Base-by-base conservation (phyloP, 2,329 filamentous ascomycete genomes). In the Colletotrichum musae region DNA sequence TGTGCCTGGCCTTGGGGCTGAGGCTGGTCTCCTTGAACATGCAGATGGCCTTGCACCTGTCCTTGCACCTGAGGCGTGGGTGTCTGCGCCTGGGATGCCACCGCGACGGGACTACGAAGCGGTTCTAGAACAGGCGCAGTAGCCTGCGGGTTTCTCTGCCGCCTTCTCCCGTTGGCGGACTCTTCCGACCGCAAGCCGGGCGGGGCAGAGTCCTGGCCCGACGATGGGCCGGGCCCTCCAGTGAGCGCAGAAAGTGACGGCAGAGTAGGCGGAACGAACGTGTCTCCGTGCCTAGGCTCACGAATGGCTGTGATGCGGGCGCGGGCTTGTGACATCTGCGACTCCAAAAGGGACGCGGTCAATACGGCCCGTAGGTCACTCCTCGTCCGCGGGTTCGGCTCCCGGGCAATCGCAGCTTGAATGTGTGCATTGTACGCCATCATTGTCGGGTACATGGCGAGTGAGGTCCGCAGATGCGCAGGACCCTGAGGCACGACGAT, bases 361-460 rank as follows among this genome's bases (percentile, higher is more conserved):
- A 89, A 83, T 0, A 84, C 81, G 64, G 85, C 81, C 50, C 87
- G 82, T 10, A 89, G 79, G 66, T 87, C 84, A 4, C 83, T 80
- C 43, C 86, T 81, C 15, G 81, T 73, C 39, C 85, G 79, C 0
- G 86, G 81, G 52, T 85, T 87, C 0, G 81, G 76, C 62, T 89
- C 84, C 2, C 83, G 80, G 68, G 88, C 85, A 47, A 90, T 89
- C 5, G 82, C 81, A 0, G 80, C 75, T 70, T 87, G 85, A 6
- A 90, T 80, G 56, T 87, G 82, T 6, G 75, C 77, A 58, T 86
- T 83, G 70, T 84, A 85, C 5, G 79, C 77, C 5, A 89, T 78
- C 70, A 88, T 82, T 4, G 80, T 80, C 1, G 87, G 87, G 67
- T 87, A 85, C 4, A 77, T 81, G 0, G 77, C 71, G 32, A 90